A percentile compares a stretch with the other conserved stretches of the same genome.
Evolutionary conservation across 805 yeast genomes (phyloP).

Genomic region (Ogataea neopini): DNA sequence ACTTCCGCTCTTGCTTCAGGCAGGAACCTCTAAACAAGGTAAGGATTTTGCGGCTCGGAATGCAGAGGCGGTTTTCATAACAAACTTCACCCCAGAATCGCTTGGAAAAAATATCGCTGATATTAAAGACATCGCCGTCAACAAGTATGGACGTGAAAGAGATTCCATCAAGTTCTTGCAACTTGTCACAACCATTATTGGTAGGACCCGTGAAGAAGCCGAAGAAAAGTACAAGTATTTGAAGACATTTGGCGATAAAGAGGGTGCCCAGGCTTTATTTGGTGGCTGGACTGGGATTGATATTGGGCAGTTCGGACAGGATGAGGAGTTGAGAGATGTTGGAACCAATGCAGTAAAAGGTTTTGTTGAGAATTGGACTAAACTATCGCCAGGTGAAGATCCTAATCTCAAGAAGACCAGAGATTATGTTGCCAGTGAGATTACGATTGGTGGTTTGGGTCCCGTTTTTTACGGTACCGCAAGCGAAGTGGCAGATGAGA

Average conservation of each 20-base stretch:
- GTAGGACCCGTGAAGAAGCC: conserved; percentile 44
- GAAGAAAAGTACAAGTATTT: conserved; percentile 37
- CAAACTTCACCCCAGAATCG: conserved; percentile 36
- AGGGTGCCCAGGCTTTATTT: conserved; percentile 43
- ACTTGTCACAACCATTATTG: conserved; percentile 40
- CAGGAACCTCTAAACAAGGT: conserved; percentile 45
- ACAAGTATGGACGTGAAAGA: conserved; percentile 38
- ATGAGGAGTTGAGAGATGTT: conserved; percentile 35
- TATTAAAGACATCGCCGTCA: conserved; percentile 36
- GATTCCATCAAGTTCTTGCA: conserved; percentile 40
- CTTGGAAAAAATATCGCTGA: conserved; percentile 31
- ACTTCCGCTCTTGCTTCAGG: conserved; percentile 45
- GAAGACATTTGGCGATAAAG: conserved; percentile 38
- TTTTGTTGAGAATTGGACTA: conserved; percentile 38
- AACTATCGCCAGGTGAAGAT: conserved; percentile 16
- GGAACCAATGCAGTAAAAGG: conserved; percentile 38
- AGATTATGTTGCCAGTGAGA: conserved; percentile 33
- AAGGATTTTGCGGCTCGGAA: conserved; percentile 43
- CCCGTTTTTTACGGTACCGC: conserved; percentile 38
- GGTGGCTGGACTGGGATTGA: conserved; percentile 46
- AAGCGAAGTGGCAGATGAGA: conserved; percentile 40
- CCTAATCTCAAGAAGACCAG: conserved; percentile 27
- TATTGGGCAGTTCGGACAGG: conserved; percentile 36
- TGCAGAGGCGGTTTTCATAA: conserved; percentile 45
- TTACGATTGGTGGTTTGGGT: conserved; percentile 33